Evolutionary conservation across 75 land plant genomes (phyloP).

Genomic region (Sequoiadendron giganteum): DNA sequence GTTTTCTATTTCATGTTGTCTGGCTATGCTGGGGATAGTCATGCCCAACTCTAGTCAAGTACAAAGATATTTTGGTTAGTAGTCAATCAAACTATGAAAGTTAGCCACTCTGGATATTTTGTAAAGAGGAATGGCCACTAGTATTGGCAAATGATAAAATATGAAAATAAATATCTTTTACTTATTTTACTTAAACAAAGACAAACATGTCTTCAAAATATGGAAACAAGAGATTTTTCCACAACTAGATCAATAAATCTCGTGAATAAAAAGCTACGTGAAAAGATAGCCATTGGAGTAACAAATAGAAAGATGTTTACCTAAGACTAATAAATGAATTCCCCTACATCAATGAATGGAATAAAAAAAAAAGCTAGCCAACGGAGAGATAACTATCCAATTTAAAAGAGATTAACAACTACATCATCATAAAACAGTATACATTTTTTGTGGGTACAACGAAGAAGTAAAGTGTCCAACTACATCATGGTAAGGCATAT

Average conservation of each 20-base stretch:
- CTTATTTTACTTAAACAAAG: background rate
- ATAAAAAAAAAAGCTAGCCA: background rate
- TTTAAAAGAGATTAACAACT: background rate
- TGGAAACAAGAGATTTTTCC: background rate
- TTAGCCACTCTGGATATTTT: background rate
- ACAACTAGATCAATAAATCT: too few species aligned
- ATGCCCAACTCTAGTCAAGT: background rate
- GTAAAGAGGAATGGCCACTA: background rate
- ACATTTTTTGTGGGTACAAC: background rate
- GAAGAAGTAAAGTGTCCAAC: background rate
- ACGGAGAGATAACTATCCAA: background rate
- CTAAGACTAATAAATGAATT: background rate
- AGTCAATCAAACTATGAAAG: background rate
- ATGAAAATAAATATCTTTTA: too few species aligned
- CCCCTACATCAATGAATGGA: background rate
- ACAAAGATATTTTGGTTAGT: too few species aligned
- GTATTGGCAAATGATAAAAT: too few species aligned
- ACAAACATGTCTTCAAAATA: too few species aligned
- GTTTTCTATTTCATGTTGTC: background rate
- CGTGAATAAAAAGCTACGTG: background rate
- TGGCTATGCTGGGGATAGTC: background rate
- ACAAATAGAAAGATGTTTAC: background rate
- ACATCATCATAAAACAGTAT: background rate
- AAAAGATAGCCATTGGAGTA: background rate
- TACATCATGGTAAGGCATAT: background rate